Evolutionary conservation across 768 basidiomycete species (phyloP).

Genomic region (Auricularia sp.): DNA sequence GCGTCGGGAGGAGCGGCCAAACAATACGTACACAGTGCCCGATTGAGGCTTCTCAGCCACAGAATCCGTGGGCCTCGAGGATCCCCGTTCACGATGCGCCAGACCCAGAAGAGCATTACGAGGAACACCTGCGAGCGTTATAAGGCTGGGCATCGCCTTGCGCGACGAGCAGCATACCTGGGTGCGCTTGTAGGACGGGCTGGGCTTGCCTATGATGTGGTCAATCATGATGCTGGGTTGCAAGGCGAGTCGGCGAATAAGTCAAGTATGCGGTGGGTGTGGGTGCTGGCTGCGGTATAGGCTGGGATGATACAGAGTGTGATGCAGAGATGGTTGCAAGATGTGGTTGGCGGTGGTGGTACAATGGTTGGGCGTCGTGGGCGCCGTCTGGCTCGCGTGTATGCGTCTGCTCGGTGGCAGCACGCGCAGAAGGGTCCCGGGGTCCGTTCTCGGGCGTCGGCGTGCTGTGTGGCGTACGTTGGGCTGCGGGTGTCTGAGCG

Average conservation of each 20-base stretch:
- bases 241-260: not conserved
- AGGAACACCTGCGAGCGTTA: constrained; percentile 60
- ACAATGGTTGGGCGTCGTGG: no score
- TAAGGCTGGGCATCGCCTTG: not conserved
- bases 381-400: no score
- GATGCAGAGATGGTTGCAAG: not conserved
- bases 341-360: no score
- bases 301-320: not conserved
- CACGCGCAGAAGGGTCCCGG: no score
- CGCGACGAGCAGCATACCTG: constrained; percentile 39
- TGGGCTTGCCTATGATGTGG: constrained; percentile 81
- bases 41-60: constrained; percentile 52
- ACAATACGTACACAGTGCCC: constrained; percentile 42
- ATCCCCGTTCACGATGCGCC: constrained; percentile 60
- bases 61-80: constrained; percentile 55
- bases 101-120: constrained; percentile 86
- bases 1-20: not conserved
- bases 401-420: no score
- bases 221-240: constrained; percentile 65
- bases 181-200: constrained; percentile 77
- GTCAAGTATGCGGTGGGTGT: not conserved
- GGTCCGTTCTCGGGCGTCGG: not conserved
- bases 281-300: not conserved
- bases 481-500: not conserved
- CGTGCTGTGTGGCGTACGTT: not conserved